Evolutionary conservation across 306 rosid genomes (phyloP), one percentile per base, ranked within the genome.

Genomic region (Cucumis cinereus): DNA sequence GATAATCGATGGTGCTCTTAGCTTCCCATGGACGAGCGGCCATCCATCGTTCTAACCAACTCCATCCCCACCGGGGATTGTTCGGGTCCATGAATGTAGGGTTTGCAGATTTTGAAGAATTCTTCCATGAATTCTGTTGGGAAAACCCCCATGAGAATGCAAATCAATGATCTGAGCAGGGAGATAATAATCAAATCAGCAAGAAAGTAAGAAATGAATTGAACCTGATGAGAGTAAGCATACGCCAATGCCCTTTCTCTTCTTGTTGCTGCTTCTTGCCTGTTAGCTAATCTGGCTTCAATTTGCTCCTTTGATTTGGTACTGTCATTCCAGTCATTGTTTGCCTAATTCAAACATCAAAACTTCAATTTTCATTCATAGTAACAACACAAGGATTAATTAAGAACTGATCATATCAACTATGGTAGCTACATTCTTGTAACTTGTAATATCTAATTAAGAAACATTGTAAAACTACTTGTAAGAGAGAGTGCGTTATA

Each of bases 51-150:
- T 94, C 99, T 47, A 92, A 79, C 99, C 97, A 94, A 71, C 93
- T 90, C 99, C 99, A 94, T 5, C 99, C 99, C 99, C 97, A 92
- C 8, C 82, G 96, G 22, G 96, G 96, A 79, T 92, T 82, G 84
- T 80, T 88, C 54, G 95, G 93, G 76, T 92, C 97, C 90, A 88
- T 86, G 74, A 90, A 82, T 45, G 96, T 87, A 22, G 94, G 86
- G 26, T 87, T 84, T 36, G 79, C 83, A 15, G 90, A 63, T 80
- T 87, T 92, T 22, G 93, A 78, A 19, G 91, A 50, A 85, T 81
- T 90, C 88, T 78, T 90, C 92, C 91, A 78, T n/a, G 82, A 84
- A 84, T 84, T 84, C 97, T 90, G 85, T 79, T 66, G 55, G 50
- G 79, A 50, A 76, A 22, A 58, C 9, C 14, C n/a, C 36, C 28